Conservation (phyloP, 2,329 filamentous ascomycete genomes). For the Botrytis cinerea region DNA sequence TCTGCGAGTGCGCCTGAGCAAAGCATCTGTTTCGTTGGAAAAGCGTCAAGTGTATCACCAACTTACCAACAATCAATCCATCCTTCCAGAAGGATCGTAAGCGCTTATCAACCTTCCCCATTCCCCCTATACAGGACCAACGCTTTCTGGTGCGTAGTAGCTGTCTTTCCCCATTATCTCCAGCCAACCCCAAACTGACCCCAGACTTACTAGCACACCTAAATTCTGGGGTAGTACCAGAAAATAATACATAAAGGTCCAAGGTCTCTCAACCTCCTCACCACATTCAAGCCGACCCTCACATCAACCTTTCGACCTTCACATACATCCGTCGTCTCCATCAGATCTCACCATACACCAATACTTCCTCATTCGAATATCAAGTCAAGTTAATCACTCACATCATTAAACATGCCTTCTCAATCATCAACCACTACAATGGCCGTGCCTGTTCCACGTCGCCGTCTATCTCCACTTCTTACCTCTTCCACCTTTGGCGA, state of each 20-base stretch:
- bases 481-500: conserved; percentile 33
- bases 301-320: conserved; percentile 10
- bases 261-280: conserved; percentile 20
- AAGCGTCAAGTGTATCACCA: conserved; percentile 23
- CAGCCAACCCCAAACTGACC: conserved; percentile 12
- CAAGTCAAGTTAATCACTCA: not conserved
- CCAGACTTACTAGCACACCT: conserved; percentile 18
- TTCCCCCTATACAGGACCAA: conserved; percentile 14
- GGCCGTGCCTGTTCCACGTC: conserved; percentile 45
- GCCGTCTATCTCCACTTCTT: conserved; percentile 52
- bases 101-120: conserved; percentile 19
- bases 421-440: conserved; percentile 37
- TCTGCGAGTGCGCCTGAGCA: conserved; percentile 10
- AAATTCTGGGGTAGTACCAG: conserved; percentile 13
- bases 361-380: conserved; percentile 2
- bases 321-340: conserved; percentile 7
- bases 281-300: conserved; percentile 11
- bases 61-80: not conserved
- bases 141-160: conserved; percentile 20
- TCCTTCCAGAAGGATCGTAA: conserved; percentile 24
- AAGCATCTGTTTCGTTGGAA: conserved; percentile 20
- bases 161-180: conserved; percentile 16
- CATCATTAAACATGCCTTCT: conserved; percentile 33
- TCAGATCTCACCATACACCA: conserved; percentile 20
- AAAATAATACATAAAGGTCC: conserved; percentile 23